A percentile compares a stretch with the other conserved stretches of the same genome.
Evolutionary conservation across 192 early-diverging fungal genomes (phyloP).

Genomic region (Umbelopsis sp.): DNA sequence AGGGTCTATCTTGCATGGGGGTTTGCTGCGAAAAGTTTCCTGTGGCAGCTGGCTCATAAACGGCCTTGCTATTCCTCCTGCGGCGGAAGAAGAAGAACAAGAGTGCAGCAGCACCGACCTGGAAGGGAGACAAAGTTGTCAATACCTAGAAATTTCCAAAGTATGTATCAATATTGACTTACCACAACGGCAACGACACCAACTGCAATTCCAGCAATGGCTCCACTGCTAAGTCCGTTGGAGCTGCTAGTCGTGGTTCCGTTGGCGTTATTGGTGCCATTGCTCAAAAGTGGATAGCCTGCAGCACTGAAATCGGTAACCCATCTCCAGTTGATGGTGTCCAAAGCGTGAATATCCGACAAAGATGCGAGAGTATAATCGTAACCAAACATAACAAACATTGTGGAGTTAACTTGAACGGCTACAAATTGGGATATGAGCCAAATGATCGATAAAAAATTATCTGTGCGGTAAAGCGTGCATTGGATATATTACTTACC

Average conservation of each 20-base stretch:
- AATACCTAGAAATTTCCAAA: background rate
- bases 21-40: background rate
- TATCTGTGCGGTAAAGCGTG: too few species aligned
- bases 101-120: background rate
- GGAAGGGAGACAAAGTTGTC: background rate
- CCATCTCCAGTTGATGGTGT: conserved; percentile 5
- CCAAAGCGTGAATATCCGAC: conserved; percentile 3
- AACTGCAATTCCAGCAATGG: conserved; percentile 18
- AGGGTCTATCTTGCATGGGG: background rate
- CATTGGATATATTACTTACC: background rate
- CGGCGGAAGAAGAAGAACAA: background rate
- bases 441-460: too few species aligned
- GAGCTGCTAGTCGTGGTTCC: background rate
- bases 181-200: conserved; percentile 11
- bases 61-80: background rate
- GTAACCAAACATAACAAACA: conserved; percentile 10
- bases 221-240: background rate
- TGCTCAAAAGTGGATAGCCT: background rate
- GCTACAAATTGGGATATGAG: background rate
- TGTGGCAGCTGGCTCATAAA: background rate
- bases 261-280: too few species aligned
- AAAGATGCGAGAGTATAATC: background rate
- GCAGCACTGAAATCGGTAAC: background rate
- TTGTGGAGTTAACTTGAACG: background rate
- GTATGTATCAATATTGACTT: background rate